Base-by-base conservation (phyloP, 1,284 basidiomycete genomes). In the Fomitopsis schrenkii region DNA sequence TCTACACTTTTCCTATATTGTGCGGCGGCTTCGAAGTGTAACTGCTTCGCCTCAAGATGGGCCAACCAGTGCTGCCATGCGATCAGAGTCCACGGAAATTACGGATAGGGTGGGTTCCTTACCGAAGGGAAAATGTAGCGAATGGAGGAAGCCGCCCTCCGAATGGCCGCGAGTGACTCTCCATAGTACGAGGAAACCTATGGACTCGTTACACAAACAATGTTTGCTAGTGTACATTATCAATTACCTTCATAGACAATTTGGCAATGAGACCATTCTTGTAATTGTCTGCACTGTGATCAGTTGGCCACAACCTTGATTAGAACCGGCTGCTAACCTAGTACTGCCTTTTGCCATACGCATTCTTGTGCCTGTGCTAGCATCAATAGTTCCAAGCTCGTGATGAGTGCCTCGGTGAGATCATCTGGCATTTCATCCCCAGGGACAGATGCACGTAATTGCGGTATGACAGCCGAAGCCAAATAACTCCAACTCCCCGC, bases 361-460 rank as follows among this genome's bases (percentile, higher is more conserved):
- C 95, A 97, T 77, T 99, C 97, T 70, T 98, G 96, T 0, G 95
- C 96, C 76, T 98, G 95, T 0, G 95, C 95, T 1, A 98, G 82
- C 85, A 95, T 92, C 59, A 98, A 82, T 65, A 79, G 83, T 67
- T 92, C 84, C 26, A 98, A 71, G 26, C 86, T 81, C 48, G 79
- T 80, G 26, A 95, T 70, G 66, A 90, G 87, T 0, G 83, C 71
- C 41, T 79, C 75, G 0, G 86, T 84, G 55, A 97, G 80, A 74
- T 97, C 93, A 28, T 80, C 69, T 0, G 86, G 83, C 3, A 73
- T 71, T 41, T 83, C 79, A 64, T 88, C 82, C 19, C 83, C 79
- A 26, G 83, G 76, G 2, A 83, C 75, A 0, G 87, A 79, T 28
- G 80, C 74, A 1, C 71, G 65, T 12, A 93, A 72, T 62, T 81